Evolutionary conservation across 169 alveolate genomes (phyloP), one percentile per base, ranked within the genome.

Genomic region (Cryptosporidium bovis): DNA sequence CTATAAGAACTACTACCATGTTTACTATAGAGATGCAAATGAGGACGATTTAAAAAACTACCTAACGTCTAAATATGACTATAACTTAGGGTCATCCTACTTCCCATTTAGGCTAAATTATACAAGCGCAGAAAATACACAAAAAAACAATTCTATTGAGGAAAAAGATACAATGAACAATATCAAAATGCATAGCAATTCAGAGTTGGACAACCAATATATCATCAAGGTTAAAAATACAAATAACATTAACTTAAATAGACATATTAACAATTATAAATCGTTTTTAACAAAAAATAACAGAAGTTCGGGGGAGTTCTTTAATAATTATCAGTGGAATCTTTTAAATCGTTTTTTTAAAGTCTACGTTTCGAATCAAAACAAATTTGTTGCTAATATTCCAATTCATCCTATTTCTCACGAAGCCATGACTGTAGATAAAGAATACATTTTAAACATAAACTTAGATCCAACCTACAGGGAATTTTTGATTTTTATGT

Each of bases 321-420:
- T 51, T 53, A 69, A 69, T 34, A 66, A 69, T 24, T 77, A 77
- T 60, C 87, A 77, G 16, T 77, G 87, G 87, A 53, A 44, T 8
- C 58, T 77, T 1, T 18, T 77, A 10, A 44, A 62, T 60, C 58
- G 53, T 7, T 60, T 77, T 46, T 77, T 46, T 29, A 77, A 60
- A 48, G 71, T 62, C 34, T 40, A 62, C 27, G 53, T 77, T 15
- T 34, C 77, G 33, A 20, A 40, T 50, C 87, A 77, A 44, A 18
- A 34, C 8, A 60, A 60, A 31, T 77, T 77, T 77, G 60, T 77
- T 3, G 29, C 87, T 10, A 77, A 60, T 18, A 56, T 77, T 24
- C 87, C 87, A 60, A 48, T 77, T 62, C 51, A 53, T 36, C 44
- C 87, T 2, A 36, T 77, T 77, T 62, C 87, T 29, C 87, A 77